Evolutionary conservation across 768 basidiomycete genomes (phyloP).

Genomic region (button mushroom (Agaricus bisporus)): DNA sequence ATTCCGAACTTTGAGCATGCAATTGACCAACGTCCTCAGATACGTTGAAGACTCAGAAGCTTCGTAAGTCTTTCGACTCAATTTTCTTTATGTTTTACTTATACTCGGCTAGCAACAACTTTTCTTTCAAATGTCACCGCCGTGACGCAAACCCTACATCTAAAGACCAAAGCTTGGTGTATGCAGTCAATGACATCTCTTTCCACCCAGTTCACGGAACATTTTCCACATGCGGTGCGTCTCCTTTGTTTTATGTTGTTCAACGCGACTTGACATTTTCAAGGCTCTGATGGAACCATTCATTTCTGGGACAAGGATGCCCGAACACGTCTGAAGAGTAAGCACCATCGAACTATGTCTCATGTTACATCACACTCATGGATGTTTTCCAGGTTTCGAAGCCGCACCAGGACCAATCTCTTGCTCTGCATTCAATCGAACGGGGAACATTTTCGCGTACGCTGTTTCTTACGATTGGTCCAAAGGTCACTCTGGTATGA

Average conservation of each 20-base stretch:
- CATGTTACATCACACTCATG: background rate
- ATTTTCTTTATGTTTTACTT: background rate
- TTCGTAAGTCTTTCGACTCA: slow-evolving; percentile 33
- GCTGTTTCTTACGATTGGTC: slow-evolving; percentile 93
- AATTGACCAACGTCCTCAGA: slow-evolving; percentile 31
- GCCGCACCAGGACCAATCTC: slow-evolving; percentile 70
- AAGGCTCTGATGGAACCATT: slow-evolving; percentile 80
- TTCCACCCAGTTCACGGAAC: slow-evolving; percentile 85
- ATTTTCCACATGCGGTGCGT: slow-evolving; percentile 69
- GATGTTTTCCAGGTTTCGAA: slow-evolving; percentile 54
- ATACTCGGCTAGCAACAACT: slow-evolving; percentile 52
- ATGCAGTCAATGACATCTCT: slow-evolving; percentile 78
- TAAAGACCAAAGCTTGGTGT: slow-evolving; percentile 68
- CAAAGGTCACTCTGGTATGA: slow-evolving; percentile 85
- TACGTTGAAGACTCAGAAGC: slow-evolving; percentile 83
- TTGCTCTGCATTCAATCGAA: slow-evolving; percentile 80
- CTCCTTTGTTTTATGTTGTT: slow-evolving; percentile 13
- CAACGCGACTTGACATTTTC: background rate
- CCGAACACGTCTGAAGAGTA: slow-evolving; percentile 87
- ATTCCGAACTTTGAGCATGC: background rate
- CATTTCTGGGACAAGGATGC: slow-evolving; percentile 96
- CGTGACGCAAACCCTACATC: slow-evolving; percentile 47
- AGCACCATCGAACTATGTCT: slow-evolving; percentile 14
- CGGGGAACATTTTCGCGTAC: slow-evolving; percentile 86
- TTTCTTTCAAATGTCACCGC: slow-evolving; percentile 84